Evolutionary conservation across 805 yeast genomes (phyloP).

Genomic region (Nakazawaea ambrosiae): DNA sequence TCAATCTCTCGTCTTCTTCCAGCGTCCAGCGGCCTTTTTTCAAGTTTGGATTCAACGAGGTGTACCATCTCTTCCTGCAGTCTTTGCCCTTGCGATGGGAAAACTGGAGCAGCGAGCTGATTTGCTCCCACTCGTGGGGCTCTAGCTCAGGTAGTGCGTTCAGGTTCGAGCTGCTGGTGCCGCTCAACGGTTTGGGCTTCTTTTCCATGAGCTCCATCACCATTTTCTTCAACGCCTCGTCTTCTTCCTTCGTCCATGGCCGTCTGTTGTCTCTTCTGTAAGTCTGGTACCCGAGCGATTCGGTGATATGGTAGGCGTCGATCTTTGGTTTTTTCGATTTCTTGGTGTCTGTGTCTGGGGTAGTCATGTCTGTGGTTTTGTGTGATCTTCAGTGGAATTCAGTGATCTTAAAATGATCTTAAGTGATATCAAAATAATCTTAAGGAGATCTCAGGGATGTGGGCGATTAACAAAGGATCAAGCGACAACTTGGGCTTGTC

Average conservation of each 20-base stretch:
- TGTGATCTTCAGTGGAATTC: too few species aligned
- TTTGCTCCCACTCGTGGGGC: conserved; percentile 53
- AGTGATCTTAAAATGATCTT: neutral
- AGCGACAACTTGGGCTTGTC: too few species aligned
- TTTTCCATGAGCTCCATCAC: conserved; percentile 28
- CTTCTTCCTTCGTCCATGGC: conserved; percentile 78
- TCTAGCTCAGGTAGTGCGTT: conserved; percentile 28
- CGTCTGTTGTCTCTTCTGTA: conserved; percentile 55
- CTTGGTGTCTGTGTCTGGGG: neutral
- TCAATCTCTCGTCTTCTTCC: conserved; percentile 64
- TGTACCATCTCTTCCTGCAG: conserved; percentile 82
- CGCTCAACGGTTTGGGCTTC: conserved; percentile 19
- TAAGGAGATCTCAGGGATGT: too few species aligned
- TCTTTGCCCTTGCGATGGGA: conserved; percentile 64
- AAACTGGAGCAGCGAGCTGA: conserved; percentile 36
- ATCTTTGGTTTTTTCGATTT: conserved; percentile 21
- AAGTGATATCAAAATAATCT: too few species aligned
- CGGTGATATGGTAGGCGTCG: conserved; percentile 55
- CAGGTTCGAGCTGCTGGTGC: conserved; percentile 15
- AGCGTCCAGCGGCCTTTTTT: conserved; percentile 83
- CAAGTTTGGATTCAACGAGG: conserved; percentile 75
- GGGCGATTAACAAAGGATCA: too few species aligned
- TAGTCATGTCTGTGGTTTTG: neutral
- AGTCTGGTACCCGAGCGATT: conserved; percentile 68
- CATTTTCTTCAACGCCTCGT: conserved; percentile 38